Evolutionary conservation across 2,329 filamentous ascomycete species (phyloP), one percentile per base, ranked within the genome.

Genomic region (Anthostomella pinea): DNA sequence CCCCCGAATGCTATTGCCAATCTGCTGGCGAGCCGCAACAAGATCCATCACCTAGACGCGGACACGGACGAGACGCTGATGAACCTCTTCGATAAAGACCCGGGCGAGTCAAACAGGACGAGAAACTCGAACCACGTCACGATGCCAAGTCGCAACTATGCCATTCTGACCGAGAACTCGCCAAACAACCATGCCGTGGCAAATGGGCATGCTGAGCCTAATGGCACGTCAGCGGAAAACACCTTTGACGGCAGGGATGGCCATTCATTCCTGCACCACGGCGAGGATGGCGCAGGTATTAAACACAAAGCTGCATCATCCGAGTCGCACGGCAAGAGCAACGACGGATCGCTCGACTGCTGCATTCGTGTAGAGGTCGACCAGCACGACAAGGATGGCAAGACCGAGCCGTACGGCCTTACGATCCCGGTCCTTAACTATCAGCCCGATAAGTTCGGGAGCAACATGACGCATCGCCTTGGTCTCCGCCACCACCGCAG

Each of bases 61-160:
- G 66, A 88, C 37, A 98, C 93, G 0, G 87, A 96, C 54, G 93
- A 98, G 67, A 90, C 93, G 25, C 81, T 97, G 63, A 82, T 97
- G 49, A 82, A 85, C n/a, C 81, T 97, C 53, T 98, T 98, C 63
- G 77, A 88, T 44, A 84, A 86, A 54, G 90, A 96, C 53, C 89
- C 94, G 0, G 89, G 95, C 51, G 75, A 63, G 58, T 78, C 60
- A 56, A 86, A 33, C 75, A 95, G 90, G 66, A 87, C 84, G 4
- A 77, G 81, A 1, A 68, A 69, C 27, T 83, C 75, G 57, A 96
- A 96, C 63, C 77, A 87, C 46, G 85, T 87, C 44, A 96, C 90
- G 8, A 96, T 96, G 64, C 80, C 95, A 3, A 90, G 88, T 48
- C 81, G 93, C 16, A 98, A 98, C 61, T 98, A 87, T 74, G 91